A percentile compares a stretch with the other conserved stretches of the same genome.
phyloP scores from a whole-genome alignment of 2,329 filamentous ascomycete species.

The Alternaria sp. region DNA sequence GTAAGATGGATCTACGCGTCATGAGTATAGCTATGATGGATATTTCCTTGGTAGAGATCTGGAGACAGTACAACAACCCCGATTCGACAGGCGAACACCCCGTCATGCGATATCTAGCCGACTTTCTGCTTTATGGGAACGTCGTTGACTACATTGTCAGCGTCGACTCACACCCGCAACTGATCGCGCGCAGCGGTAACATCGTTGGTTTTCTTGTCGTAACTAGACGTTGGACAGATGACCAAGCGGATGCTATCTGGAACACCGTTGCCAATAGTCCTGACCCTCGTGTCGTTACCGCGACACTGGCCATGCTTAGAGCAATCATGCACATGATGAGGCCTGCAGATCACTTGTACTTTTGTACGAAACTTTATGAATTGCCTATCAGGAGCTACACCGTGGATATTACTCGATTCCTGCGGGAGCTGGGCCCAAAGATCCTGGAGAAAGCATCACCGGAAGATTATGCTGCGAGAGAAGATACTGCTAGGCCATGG shows the following conservation, averaged over 20 bases:
- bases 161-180: constrained; percentile 88
- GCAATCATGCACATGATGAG: constrained; percentile 55
- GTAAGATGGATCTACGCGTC: constrained; percentile 89
- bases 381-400: constrained; percentile 41
- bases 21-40: constrained; percentile 79
- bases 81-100: constrained; percentile 49
- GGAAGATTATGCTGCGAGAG: constrained; percentile 19
- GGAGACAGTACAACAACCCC: constrained; percentile 55
- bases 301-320: constrained; percentile 72
- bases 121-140: constrained; percentile 71
- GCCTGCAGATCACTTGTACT: constrained; percentile 61
- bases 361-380: constrained; percentile 69
- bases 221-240: constrained; percentile 72
- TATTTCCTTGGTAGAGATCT: constrained; percentile 70
- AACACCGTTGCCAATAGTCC: constrained; percentile 79
- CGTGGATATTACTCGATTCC: constrained; percentile 38
- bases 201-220: constrained; percentile 87
- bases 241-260: constrained; percentile 84
- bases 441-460: constrained; percentile 17
- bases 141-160: constrained; percentile 88
- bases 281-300: constrained; percentile 83
- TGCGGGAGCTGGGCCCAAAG: constrained; percentile 34
- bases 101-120: constrained; percentile 71
- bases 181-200: constrained; percentile 80
- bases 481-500: constrained; percentile 52